Base-by-base conservation (phyloP, 2,329 filamentous ascomycete genomes). In the Boeremia lycopersici region DNA sequence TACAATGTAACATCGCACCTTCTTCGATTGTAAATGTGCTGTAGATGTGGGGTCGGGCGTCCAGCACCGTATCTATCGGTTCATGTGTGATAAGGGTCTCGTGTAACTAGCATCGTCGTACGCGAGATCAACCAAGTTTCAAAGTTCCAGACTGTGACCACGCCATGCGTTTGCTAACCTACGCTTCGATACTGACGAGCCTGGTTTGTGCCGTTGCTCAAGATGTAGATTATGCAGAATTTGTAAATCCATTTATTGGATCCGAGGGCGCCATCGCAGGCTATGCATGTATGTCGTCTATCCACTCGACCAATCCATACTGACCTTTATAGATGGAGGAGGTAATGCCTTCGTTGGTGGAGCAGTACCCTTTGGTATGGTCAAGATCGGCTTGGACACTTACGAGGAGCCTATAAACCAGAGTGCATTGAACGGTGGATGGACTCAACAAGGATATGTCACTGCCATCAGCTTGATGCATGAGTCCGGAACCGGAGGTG, bases 181-280 rank as follows among this genome's bases (percentile, higher is more conserved):
- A 6, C 4, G 3, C 30, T 17, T 23, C 35, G 7, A 26, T 55
- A 30, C 19, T 61, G 11, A 36, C 33, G n/a, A 45, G 41, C 4
- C 9, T 39, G 12, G 35, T 26, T 4, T 31, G 33, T 31, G 53
- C 43, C 7, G 4, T 19, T 12, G 59, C 64, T 15, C 62, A 70
- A n/a, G 51, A 59, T 36, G 56, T 65, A 11, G 71, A 74, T 28
- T 73, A 69, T 41, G 46, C 70, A 25, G 66, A 71, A 45, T 74
- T 66, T 29, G 79, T 81, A 8, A 79, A 81, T 52, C 72, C 76
- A 1, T 75, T 81, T 39, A 80, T 81, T 17, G 79, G 79, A 6
- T 78, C 78, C 0, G 78, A 80, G 59, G 78, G 79, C 7, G 76
- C 76, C 0, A 76, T 74, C 30, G 61, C 76, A 4, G 78, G 78